phyloP scores from a whole-genome alignment of 2,329 filamentous ascomycete species.

The Pyricularia sp. region DNA sequence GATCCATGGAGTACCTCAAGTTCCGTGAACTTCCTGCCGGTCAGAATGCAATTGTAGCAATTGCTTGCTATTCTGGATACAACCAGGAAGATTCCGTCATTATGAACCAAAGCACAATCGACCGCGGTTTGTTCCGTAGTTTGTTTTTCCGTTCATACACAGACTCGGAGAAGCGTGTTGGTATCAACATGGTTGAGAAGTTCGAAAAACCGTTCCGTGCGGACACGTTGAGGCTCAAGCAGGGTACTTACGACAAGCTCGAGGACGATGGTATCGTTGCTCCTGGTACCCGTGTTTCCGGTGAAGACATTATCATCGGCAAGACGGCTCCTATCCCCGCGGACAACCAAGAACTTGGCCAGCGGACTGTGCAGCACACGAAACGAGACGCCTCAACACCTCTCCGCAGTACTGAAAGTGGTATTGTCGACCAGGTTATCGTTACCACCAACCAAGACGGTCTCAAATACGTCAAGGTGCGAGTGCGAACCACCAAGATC shows the following conservation, averaged over 20 bases:
- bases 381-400: slow-evolving; percentile 96
- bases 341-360: slow-evolving; percentile 87
- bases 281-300: slow-evolving; percentile 87
- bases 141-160: slow-evolving; percentile 97
- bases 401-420: slow-evolving; percentile 88
- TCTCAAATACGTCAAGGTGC: slow-evolving; percentile 92
- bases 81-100: slow-evolving; percentile 99
- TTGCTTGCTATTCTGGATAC: slow-evolving; percentile 95
- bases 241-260: slow-evolving; percentile 93
- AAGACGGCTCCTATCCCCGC: slow-evolving; percentile 94
- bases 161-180: slow-evolving; percentile 92
- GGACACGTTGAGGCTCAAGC: slow-evolving; percentile 86
- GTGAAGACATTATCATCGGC: slow-evolving; percentile 97
- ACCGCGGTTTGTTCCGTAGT: slow-evolving; percentile 93
- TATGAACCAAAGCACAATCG: slow-evolving; percentile 99
- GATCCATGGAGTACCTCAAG: slow-evolving; percentile 97
- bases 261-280: slow-evolving; percentile 94
- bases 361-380: slow-evolving; percentile 79
- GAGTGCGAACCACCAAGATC: slow-evolving; percentile 93
- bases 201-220: slow-evolving; percentile 91
- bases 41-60: slow-evolving; percentile 97
- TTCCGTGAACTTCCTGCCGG: slow-evolving; percentile 95
- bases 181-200: slow-evolving; percentile 82
- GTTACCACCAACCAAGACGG: slow-evolving; percentile 93
- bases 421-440: slow-evolving; percentile 89